phyloP scores from a whole-genome alignment of 1,139 yeast genomes.

The Nakaseomyces glabratus region DNA sequence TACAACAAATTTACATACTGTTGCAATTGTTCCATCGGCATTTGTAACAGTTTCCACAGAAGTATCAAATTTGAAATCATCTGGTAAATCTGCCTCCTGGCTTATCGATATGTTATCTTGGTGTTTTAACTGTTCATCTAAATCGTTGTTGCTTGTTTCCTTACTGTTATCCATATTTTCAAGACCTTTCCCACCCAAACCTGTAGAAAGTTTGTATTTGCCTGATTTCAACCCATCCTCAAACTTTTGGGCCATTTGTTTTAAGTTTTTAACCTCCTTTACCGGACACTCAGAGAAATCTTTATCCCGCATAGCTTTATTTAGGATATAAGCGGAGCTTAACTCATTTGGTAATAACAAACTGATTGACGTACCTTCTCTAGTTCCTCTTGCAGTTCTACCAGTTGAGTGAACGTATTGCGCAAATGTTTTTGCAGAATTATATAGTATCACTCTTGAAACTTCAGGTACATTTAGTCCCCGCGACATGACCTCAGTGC shows the following conservation, averaged over 20 bases:
- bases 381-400: constrained; percentile 90
- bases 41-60: constrained; percentile 15
- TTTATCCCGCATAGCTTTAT: constrained; percentile 50
- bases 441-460: constrained; percentile 73
- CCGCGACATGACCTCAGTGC: constrained; percentile 91
- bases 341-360: constrained; percentile 47
- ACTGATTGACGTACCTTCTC: constrained; percentile 68
- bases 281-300: constrained; percentile 37
- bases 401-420: constrained; percentile 97
- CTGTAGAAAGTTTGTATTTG: constrained; percentile 56
- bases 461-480: constrained; percentile 87
- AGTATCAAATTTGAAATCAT: constrained; percentile 40
- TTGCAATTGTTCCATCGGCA: constrained; percentile 46
- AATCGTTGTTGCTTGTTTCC: constrained; percentile 18
- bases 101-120: constrained; percentile 21
- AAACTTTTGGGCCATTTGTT: constrained; percentile 48
- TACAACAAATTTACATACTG: constrained; percentile 63
- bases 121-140: background rate
- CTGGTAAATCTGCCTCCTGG: constrained; percentile 49
- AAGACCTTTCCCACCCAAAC: constrained; percentile 92
- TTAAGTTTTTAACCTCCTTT: constrained; percentile 33
- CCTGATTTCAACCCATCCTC: constrained; percentile 59
- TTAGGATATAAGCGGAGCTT: constrained; percentile 58
- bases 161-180: constrained; percentile 67
- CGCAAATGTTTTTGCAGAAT: constrained; percentile 86